Evolutionary conservation across 495 filamentous ascomycete species (phyloP).

Genomic region (Haplographium delicatum): DNA sequence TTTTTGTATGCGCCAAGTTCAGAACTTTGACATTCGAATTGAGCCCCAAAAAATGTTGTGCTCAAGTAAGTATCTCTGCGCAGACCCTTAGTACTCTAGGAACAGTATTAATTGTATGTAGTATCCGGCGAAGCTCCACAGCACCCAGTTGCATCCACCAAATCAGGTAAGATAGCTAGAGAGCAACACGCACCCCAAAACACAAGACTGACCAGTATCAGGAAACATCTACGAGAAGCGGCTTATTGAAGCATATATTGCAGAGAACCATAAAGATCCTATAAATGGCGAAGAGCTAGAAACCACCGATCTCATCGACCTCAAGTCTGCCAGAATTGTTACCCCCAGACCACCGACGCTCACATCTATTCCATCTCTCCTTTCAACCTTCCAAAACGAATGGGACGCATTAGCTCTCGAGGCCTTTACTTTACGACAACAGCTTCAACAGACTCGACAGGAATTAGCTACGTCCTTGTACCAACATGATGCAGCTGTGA

Average conservation of each 20-base stretch:
- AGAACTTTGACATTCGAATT: constrained; percentile 21
- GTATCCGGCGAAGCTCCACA: constrained; percentile 97
- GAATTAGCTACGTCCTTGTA: constrained; percentile 92
- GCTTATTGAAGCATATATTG: constrained; percentile 89
- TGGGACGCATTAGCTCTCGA: constrained; percentile 94
- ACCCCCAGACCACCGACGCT: constrained; percentile 88
- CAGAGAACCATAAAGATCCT: constrained; percentile 91
- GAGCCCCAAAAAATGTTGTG: constrained; percentile 61
- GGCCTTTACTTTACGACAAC: constrained; percentile 81
- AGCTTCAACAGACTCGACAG: constrained; percentile 82
- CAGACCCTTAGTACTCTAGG: not conserved
- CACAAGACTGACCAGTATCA: constrained; percentile 35
- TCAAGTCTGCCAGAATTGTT: constrained; percentile 77
- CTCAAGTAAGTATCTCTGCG: constrained; percentile 54
- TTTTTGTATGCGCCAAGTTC: constrained; percentile 19
- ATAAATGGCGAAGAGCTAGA: constrained; percentile 87
- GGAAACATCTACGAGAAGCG: constrained; percentile 92
- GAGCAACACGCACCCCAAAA: constrained; percentile 7
- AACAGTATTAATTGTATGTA: constrained; percentile 35
- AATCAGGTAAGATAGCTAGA: constrained; percentile 76
- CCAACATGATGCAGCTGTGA: constrained; percentile 89
- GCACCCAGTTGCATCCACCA: constrained; percentile 87
- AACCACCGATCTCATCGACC: constrained; percentile 76
- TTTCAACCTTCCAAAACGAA: constrained; percentile 96
- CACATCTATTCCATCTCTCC: constrained; percentile 93